phyloP scores from a whole-genome alignment of 2,329 filamentous ascomycete species.

The Fusarium keratoplasticum region DNA sequence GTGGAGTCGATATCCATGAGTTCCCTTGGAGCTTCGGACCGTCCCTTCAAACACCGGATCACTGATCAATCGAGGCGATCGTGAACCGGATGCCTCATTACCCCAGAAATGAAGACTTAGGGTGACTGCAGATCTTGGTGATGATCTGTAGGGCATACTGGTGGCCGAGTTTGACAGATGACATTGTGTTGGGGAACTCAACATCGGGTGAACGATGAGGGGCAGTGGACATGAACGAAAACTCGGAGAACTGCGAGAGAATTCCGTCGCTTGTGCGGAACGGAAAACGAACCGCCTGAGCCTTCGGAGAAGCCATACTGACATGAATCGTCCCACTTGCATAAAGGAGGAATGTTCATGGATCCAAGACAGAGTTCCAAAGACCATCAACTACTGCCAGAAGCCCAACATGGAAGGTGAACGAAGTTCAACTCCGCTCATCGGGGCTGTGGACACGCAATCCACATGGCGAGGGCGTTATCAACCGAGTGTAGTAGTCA shows the following conservation, averaged over 20 bases:
- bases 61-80: neutral
- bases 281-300: neutral
- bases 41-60: constrained; percentile 26
- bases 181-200: neutral
- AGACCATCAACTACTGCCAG: constrained; percentile 3
- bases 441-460: neutral
- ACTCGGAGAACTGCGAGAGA: neutral
- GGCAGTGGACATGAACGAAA: constrained; percentile 1
- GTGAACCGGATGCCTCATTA: constrained; percentile 3
- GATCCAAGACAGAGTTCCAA: neutral
- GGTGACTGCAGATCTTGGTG: neutral
- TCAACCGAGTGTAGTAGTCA: constrained; percentile 11
- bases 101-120: constrained; percentile 1
- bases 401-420: constrained; percentile 17
- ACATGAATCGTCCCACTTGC: constrained; percentile 5
- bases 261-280: neutral
- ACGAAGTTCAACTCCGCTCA: neutral
- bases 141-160: neutral
- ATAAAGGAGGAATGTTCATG: constrained; percentile 20
- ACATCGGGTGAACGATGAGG: neutral
- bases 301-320: neutral
- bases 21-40: constrained; percentile 27
- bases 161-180: neutral
- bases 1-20: constrained; percentile 28
- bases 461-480: constrained; percentile 9